Evolutionary conservation across 805 yeast species (phyloP), one percentile per base, ranked within the genome.

Genomic region (Kurtzmaniella cleridarum): DNA sequence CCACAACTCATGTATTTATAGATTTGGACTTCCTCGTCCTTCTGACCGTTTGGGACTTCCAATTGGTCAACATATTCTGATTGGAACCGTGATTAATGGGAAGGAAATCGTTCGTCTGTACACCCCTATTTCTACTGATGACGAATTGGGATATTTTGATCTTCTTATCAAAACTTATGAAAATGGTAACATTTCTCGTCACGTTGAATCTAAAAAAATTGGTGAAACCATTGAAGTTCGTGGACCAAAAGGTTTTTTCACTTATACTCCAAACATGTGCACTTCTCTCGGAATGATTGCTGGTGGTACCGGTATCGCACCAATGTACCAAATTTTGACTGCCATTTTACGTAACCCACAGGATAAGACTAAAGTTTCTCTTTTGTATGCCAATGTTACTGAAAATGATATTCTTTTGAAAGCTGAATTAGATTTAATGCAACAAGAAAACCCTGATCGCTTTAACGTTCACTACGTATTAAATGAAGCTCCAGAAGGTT

Each of bases 241-340:
- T 57, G 96, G 98, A 23, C 98, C 98, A 51, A 86, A 85, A 65
- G 97, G 98, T 6, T 78, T 78, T 54, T 88, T 85, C 71, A 75
- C 79, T 45, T 90, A 90, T 66, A 70, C 78, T 38, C 88, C 95
- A 50, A 86, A 85, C 64, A 79, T 83, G 80, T 80, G 76, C 41
- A 67, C 73, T 42, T 73, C 75, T 43, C 72, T 90, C 43, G 88
- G 84, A 39, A 90, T 90, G 97, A 80, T 91, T 48, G 95, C 96
- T 31, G 97, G 97, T 50, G 98, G 97, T 55, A 87, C 97, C 29
- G 97, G 97, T 60, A 84, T 89, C 54, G 84, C 96, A 6, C 96
- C 96, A 59, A 89, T 89, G 96, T 87, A 79, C 64, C 96, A 89
- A 69, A 81, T 89, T 49, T 79, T 90, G 49, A 84, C 85, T 50